Evolutionary conservation across 495 filamentous ascomycete genomes (phyloP).

Genomic region (Alectoria sarmentosa): DNA sequence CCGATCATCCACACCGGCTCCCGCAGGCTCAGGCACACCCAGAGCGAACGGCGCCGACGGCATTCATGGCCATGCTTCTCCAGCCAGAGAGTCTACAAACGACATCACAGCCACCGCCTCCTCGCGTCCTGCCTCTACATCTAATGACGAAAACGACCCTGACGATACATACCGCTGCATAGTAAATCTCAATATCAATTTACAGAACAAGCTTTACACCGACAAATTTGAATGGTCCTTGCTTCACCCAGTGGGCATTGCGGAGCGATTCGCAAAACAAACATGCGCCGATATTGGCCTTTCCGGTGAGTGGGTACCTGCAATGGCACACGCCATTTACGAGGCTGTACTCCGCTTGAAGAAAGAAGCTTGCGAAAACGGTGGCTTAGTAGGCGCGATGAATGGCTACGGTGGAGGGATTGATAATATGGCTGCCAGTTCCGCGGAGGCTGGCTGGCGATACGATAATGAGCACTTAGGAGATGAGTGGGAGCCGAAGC

Average conservation of each 20-base stretch:
- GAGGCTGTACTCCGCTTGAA: conserved; percentile 89
- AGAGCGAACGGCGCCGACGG: conserved; percentile 33
- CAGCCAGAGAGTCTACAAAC: conserved; percentile 34
- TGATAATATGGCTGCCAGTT: conserved; percentile 79
- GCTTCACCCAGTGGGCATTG: conserved; percentile 81
- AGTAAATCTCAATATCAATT: conserved; percentile 83
- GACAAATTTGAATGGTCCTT: conserved; percentile 99
- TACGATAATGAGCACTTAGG: conserved; percentile 85
- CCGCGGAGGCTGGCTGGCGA: conserved; percentile 81
- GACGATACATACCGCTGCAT: conserved; percentile 92
- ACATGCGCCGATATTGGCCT: conserved; percentile 90
- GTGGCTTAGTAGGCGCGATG: conserved; percentile 65
- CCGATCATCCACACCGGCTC: conserved; percentile 46
- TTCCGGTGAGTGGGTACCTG: conserved; percentile 85
- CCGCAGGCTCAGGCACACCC: conserved; percentile 44
- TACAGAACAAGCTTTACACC: conserved; percentile 85
- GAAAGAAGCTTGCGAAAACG: conserved; percentile 91
- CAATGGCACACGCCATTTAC: conserved; percentile 93
- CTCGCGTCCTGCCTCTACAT: conserved; percentile 39
- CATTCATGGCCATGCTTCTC: conserved; percentile 35
- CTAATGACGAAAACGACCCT: conserved; percentile 59
- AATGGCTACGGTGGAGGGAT: conserved; percentile 68
- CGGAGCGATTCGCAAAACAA: conserved; percentile 84
- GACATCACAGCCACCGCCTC: conserved; percentile 47
- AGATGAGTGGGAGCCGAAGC: conserved; percentile 89